A percentile compares a stretch with the other conserved stretches of the same genome.
Conservation (phyloP, 2,329 filamentous ascomycete genomes). For the Fusarium torulosum region DNA sequence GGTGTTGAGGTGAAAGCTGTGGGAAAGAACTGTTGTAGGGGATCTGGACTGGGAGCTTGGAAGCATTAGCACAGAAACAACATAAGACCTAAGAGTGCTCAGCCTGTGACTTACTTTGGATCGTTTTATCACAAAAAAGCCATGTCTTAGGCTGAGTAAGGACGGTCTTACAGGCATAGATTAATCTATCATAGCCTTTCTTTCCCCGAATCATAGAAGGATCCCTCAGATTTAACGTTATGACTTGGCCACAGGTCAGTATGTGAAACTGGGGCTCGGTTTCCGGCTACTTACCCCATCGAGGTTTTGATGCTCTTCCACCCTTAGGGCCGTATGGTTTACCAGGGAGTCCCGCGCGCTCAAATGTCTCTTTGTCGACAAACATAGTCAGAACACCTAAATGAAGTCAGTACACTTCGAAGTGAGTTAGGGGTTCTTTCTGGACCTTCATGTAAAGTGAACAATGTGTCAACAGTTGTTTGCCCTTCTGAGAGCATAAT, state of each 20-base stretch:
- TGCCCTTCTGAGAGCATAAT: slow-evolving; percentile 87
- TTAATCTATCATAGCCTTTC: slow-evolving; percentile 81
- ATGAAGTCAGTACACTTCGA: slow-evolving; percentile 5
- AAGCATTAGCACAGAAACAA: slow-evolving; percentile 40
- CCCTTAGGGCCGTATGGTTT: slow-evolving; percentile 72
- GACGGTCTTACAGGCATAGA: slow-evolving; percentile 84
- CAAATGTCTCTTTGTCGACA: slow-evolving; percentile 84
- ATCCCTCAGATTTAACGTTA: slow-evolving; percentile 80
- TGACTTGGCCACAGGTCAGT: slow-evolving; percentile 64
- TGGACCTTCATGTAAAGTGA: slow-evolving; percentile 76
- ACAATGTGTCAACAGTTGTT: slow-evolving; percentile 77
- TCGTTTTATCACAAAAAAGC: slow-evolving; percentile 77
- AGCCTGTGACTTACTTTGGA: slow-evolving; percentile 43
- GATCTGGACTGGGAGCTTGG: slow-evolving; percentile 63
- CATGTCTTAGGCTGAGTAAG: slow-evolving; percentile 76
- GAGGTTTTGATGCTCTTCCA: slow-evolving; percentile 70
- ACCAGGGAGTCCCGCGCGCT: slow-evolving; percentile 83
- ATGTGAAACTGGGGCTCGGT: neutral
- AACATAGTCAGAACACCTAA: slow-evolving; percentile 79
- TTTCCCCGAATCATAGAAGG: slow-evolving; percentile 86
- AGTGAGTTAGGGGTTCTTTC: neutral
- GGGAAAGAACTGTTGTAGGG: slow-evolving; percentile 61
- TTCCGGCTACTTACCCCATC: slow-evolving; percentile 72
- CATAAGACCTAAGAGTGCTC: neutral
- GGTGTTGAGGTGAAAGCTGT: slow-evolving; percentile 55